Evolutionary conservation across 2,329 filamentous ascomycete species (phyloP).

Genomic region (Raffaelea deltoideospora): DNA sequence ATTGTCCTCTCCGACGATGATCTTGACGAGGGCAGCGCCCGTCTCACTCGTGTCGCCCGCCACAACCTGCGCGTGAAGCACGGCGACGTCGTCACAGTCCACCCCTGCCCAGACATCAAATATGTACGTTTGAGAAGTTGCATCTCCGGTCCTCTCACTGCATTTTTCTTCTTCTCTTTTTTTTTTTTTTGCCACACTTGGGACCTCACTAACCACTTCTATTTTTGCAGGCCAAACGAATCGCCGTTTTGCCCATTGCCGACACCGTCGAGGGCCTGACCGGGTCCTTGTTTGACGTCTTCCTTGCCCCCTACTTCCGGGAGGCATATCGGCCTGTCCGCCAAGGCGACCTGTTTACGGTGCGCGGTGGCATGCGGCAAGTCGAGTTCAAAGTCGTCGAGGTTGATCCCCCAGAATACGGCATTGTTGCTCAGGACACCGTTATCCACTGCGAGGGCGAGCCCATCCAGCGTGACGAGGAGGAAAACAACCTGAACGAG

Average conservation of each 20-base stretch:
- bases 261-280: conserved; percentile 97
- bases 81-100: conserved; percentile 92
- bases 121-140: conserved; percentile 56
- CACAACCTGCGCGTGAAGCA: conserved; percentile 98
- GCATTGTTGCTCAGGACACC: conserved; percentile 96
- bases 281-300: conserved; percentile 95
- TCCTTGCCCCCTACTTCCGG: conserved; percentile 98
- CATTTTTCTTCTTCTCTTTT: not conserved
- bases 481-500: conserved; percentile 98
- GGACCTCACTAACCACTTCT: too few species aligned
- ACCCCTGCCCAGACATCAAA: conserved; percentile 99
- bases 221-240: conserved; percentile 78
- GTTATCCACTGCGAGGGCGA: conserved; percentile 98
- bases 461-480: conserved; percentile 89
- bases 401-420: conserved; percentile 95
- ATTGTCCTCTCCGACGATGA: conserved; percentile 97
- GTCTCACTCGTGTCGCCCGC: conserved; percentile 96
- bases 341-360: conserved; percentile 95
- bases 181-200: too few species aligned
- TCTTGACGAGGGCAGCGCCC: conserved; percentile 88
- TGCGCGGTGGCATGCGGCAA: conserved; percentile 94
- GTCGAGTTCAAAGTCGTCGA: conserved; percentile 99
- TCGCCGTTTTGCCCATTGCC: conserved; percentile 93
- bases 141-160: too few species aligned
- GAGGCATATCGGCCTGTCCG: conserved; percentile 95